phyloP scores from a whole-genome alignment of 345 rosid species.

The Arabis alpina region DNA sequence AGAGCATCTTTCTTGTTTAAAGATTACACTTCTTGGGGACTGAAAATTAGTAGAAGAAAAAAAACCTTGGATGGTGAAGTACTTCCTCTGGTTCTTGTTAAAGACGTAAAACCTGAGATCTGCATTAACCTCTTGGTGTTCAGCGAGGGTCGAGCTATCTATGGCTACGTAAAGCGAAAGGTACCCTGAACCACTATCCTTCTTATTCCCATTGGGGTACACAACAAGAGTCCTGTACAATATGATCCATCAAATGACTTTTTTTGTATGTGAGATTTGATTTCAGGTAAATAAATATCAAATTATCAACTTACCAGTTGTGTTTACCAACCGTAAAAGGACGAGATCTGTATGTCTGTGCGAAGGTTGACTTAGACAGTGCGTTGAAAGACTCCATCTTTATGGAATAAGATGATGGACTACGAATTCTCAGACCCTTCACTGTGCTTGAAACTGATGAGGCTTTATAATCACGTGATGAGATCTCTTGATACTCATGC shows the following conservation, averaged over 20 bases:
- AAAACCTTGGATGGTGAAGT: too few species aligned
- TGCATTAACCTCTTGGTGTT: constrained; percentile 18
- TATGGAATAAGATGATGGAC: constrained; percentile 5
- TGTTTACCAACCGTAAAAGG: constrained; percentile 6
- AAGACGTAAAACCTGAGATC: constrained; percentile 40
- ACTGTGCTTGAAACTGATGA: neutral
- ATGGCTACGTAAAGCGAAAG: constrained; percentile 9
- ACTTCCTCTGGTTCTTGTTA: constrained; percentile 26
- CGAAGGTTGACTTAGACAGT: neutral
- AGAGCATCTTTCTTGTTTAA: too few species aligned
- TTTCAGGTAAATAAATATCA: too few species aligned
- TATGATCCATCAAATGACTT: neutral
- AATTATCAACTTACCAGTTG: neutral
- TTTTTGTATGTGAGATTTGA: neutral
- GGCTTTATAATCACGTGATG: neutral
- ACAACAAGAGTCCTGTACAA: neutral
- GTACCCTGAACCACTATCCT: neutral
- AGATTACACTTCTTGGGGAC: too few species aligned
- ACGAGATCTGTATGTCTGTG: neutral
- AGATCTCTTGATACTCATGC: neutral
- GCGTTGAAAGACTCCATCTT: constrained; percentile 15
- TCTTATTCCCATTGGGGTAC: constrained; percentile 6
- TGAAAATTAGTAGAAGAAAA: too few species aligned
- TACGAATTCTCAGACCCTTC: constrained; percentile 2
- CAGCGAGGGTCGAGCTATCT: neutral